Base-by-base conservation (phyloP, 768 basidiomycete species). In the Coprinopsis marcescibilis region DNA sequence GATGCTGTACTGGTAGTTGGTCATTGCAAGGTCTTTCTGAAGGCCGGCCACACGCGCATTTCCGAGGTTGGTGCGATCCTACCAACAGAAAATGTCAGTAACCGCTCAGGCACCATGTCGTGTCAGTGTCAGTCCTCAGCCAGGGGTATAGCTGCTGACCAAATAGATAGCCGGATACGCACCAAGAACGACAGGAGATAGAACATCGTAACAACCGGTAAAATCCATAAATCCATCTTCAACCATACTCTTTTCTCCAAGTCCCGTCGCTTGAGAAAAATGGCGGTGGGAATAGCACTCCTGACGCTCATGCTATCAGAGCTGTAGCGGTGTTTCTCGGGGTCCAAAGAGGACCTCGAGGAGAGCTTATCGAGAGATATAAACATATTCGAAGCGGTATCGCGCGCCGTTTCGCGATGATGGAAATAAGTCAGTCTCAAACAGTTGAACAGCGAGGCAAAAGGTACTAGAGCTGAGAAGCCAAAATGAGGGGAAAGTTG, bases 11-110 rank as follows among this genome's bases (percentile, higher is more conserved):
- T 75, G 63, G 8, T 69, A 57, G 40, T 65, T 63, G 23, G 69
- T 66, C 65, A 82, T 68, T 36, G 71, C 63, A 38, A 84, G 57
- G 38, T 77, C 70, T 15, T 59, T 70, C 55, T 81, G 77, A 49
- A 84, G 58, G 10, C 81, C 81, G 8, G 80, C 81, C 4, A 81
- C 69, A n/a, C 73, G 69, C 33, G 80, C 81, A 50, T 81, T 82
- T 23, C 71, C 72, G 30, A 81, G 64, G 53, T 81, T 80, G 11
- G 71, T 75, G 45, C 77, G 68, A 52, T 77, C 75, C 74, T 75
- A 48, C 7, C 1, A 36, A 2, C 6, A 40, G 11, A 5, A 40
- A 24, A 40, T 36, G 20, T 6, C 15, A 8, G 17, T n/a, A n/a
- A n/a, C n/a, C n/a, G n/a, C n/a, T n/a, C n/a, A n/a, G n/a, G n/a